These are phyloP conservation scores for Cylindrotheca fusiformis DNA, from an alignment of 108 stramenopile species.

Conservation along the genomic window DNA sequence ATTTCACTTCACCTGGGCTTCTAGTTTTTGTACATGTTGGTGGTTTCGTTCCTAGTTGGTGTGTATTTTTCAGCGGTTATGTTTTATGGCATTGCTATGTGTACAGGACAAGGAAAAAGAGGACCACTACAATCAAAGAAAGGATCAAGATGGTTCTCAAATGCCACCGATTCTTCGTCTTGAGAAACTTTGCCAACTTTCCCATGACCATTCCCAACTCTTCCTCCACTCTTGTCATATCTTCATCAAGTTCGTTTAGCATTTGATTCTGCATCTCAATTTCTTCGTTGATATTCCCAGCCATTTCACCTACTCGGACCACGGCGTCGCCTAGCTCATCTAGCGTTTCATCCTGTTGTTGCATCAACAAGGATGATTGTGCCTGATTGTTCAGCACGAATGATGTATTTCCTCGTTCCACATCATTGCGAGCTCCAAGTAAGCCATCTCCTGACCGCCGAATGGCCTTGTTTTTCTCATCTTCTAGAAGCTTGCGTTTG, in stretches of 20 bases:
- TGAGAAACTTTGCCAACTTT: constrained; percentile 79
- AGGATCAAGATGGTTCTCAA: constrained; percentile 74
- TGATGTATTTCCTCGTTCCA: constrained; percentile 35
- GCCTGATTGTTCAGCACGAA: constrained; percentile 55
- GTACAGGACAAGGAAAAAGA: constrained; percentile 79
- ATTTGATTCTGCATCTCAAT: constrained; percentile 82
- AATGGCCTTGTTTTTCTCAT: constrained; percentile 68
- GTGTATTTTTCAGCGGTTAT: too few relatives aligned
- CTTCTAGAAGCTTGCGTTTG: constrained; percentile 54
- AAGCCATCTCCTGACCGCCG: constrained; percentile 41
- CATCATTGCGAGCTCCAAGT: constrained; percentile 34
- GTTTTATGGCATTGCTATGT: constrained; percentile 52
- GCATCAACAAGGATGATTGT: constrained; percentile 70
- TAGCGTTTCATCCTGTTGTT: constrained; percentile 82
- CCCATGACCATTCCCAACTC: constrained; percentile 88
- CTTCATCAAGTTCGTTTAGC: constrained; percentile 75
- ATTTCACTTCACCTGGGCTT: too few relatives aligned
- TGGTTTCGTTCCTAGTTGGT: too few relatives aligned
- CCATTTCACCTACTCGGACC: constrained; percentile 74
- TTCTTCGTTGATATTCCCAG: constrained; percentile 79
- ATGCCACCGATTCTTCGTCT: constrained; percentile 82
- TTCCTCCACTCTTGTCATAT: constrained; percentile 81
- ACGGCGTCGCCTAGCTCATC: constrained; percentile 83
- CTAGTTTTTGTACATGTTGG: too few relatives aligned
- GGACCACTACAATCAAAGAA: constrained; percentile 54